Evolutionary conservation across 2,329 filamentous ascomycete genomes (phyloP).

Genomic region (Diplocarpon rosae): DNA sequence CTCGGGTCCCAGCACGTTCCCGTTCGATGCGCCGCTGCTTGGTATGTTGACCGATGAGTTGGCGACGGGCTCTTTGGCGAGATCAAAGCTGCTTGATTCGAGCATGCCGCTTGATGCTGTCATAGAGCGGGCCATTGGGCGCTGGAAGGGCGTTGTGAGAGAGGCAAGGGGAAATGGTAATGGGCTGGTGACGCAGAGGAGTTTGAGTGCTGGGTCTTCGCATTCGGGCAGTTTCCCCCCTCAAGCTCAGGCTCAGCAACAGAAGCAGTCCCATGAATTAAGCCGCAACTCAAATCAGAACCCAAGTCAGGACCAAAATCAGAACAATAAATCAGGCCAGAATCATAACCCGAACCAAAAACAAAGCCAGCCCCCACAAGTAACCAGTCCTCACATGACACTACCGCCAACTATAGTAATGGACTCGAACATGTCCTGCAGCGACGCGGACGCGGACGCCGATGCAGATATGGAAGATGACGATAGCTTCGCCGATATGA

Average conservation of each 20-base stretch:
- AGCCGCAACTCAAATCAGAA: too few species aligned
- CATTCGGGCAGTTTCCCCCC: conserved; percentile 4
- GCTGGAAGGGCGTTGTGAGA: conserved; percentile 52
- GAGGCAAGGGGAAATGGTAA: conserved; percentile 31
- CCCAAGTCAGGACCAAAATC: neutral
- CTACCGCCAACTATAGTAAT: conserved; percentile 1
- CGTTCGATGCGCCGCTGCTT: conserved; percentile 39
- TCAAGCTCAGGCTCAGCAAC: conserved; percentile 3
- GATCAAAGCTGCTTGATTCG: conserved; percentile 39
- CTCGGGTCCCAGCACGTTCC: conserved; percentile 39
- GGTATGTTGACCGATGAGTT: conserved; percentile 37
- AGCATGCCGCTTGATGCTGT: conserved; percentile 41
- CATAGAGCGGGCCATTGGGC: conserved; percentile 44
- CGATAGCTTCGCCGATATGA: conserved; percentile 42
- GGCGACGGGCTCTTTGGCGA: conserved; percentile 32
- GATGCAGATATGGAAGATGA: conserved; percentile 41
- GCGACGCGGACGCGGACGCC: conserved; percentile 21
- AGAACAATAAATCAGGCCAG: conserved; percentile 1
- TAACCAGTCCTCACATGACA: neutral
- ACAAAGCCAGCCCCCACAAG: neutral
- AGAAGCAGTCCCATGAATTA: neutral
- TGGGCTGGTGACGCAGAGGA: conserved; percentile 38
- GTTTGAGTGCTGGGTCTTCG: conserved; percentile 28
- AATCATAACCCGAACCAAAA: neutral
- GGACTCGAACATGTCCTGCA: conserved; percentile 12